phyloP scores from a whole-genome alignment of 495 filamentous ascomycete genomes.

The Penicillium herquei region DNA sequence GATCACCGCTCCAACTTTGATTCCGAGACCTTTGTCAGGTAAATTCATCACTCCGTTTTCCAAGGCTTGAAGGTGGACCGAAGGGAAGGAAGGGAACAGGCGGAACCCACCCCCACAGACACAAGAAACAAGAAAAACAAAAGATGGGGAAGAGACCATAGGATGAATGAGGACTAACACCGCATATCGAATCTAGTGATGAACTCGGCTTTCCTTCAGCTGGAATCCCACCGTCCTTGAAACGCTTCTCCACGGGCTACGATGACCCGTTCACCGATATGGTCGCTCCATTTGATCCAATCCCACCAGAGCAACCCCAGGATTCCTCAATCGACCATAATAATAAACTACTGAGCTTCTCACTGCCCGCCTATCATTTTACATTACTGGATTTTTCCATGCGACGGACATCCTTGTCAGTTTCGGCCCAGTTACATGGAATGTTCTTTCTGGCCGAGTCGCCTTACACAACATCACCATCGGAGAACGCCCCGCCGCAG shows the following conservation, averaged over 20 bases:
- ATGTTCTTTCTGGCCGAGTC: constrained; percentile 95
- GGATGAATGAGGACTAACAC: constrained; percentile 4
- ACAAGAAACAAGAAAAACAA: neutral
- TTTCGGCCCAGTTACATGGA: constrained; percentile 84
- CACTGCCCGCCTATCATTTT: constrained; percentile 64
- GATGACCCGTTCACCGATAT: constrained; percentile 66
- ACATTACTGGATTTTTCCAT: constrained; percentile 67
- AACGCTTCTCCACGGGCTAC: constrained; percentile 53
- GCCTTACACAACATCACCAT: constrained; percentile 63
- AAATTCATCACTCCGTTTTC: constrained; percentile 15
- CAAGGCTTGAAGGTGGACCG: neutral
- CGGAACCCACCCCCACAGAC: neutral
- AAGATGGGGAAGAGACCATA: no score
- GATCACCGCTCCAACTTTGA: constrained; percentile 60
- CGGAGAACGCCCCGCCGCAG: constrained; percentile 61
- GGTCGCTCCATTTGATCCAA: constrained; percentile 52
- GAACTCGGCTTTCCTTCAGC: constrained; percentile 41
- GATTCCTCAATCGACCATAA: constrained; percentile 62
- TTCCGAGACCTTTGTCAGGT: constrained; percentile 59
- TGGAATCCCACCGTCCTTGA: constrained; percentile 33
- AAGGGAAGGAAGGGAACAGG: neutral
- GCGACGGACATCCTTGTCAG: constrained; percentile 56
- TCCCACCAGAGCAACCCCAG: constrained; percentile 36
- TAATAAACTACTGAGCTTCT: constrained; percentile 80
- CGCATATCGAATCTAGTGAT: constrained; percentile 24